Evolutionary conservation across 805 yeast genomes (phyloP), one percentile per base, ranked within the genome.

Genomic region (Sungouiozyma intestinalis): DNA sequence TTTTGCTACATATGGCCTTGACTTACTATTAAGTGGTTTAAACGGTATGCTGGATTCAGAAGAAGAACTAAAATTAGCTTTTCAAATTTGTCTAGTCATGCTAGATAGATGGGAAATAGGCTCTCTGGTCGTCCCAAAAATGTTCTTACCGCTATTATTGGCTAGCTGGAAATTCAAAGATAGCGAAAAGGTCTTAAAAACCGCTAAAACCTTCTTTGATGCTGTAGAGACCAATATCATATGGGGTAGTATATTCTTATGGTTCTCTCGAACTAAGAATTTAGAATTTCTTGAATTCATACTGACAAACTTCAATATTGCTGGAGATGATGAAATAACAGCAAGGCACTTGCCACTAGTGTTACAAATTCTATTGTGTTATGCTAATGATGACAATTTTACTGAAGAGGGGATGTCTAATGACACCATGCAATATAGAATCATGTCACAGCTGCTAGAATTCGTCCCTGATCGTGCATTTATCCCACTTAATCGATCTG

Each of bases 81-180:
- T 77, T 52, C 75, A 71, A 39, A 79, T 90, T 4, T 71, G 85
- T 2, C 64, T 80, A 3, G 76, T 92, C 1, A 69, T 88, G 3
- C 75, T 88, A 79, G 97, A 92, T 55, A 76, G 86, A 47, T 92
- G 97, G 97, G 98, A 92, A 60, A 79, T 92, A 35, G 94, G 96
- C 11, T 76, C 79, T 9, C 58, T 73, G 13, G 66, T 90, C 1
- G 77, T 87, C 1, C 94, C 95, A 0, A 62, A 66, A 19, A 59
- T 88, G 6, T 74, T 92, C 36, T 62, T 76, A 1, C 90, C 94
- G 0, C 66, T 85, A 2, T 60, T 92, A 39, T 49, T 62, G 41
- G 66, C 76, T 3, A 71, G 80, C 2, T 67, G 66, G 36, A 44
- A 54, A 14, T 61, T 52, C 42, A 54, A 19, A 15, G 45, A 48